phyloP scores from a whole-genome alignment of 257 asterid genomes.

The Coffea eugenioides region DNA sequence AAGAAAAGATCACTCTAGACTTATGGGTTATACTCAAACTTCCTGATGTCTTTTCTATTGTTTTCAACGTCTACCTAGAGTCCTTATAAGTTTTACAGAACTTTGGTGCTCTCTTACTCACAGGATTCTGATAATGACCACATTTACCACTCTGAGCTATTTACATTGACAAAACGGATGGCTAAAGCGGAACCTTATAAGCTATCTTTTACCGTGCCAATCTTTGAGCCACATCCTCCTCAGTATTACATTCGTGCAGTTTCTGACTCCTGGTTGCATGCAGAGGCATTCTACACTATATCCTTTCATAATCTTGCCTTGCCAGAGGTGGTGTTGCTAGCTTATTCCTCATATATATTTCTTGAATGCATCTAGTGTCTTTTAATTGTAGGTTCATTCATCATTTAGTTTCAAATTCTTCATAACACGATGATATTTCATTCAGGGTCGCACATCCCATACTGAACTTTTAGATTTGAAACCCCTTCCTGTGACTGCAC shows the following conservation, averaged over 20 bases:
- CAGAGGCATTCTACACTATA: slow-evolving; percentile 81
- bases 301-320: slow-evolving; percentile 87
- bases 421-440: slow-evolving; percentile 13
- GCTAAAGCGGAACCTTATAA: slow-evolving; percentile 88
- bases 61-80: not conserved
- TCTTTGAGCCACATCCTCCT: slow-evolving; percentile 99
- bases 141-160: slow-evolving; percentile 93
- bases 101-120: not conserved
- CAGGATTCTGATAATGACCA: slow-evolving; percentile 98
- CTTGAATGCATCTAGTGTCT: not conserved
- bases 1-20: too few relatives aligned
- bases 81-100: not conserved
- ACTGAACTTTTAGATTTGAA: slow-evolving; percentile 96
- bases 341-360: slow-evolving; percentile 13
- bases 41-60: too few relatives aligned
- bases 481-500: slow-evolving; percentile 98
- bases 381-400: not conserved
- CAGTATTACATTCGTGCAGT: slow-evolving; percentile 92
- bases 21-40: too few relatives aligned
- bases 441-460: slow-evolving; percentile 82
- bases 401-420: not conserved
- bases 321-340: slow-evolving; percentile 69
- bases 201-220: slow-evolving; percentile 91
- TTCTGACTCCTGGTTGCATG: slow-evolving; percentile 93
- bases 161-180: slow-evolving; percentile 83